Base-by-base conservation (phyloP, 2,329 filamentous ascomycete genomes). In the Trichoderma koningiopsis region DNA sequence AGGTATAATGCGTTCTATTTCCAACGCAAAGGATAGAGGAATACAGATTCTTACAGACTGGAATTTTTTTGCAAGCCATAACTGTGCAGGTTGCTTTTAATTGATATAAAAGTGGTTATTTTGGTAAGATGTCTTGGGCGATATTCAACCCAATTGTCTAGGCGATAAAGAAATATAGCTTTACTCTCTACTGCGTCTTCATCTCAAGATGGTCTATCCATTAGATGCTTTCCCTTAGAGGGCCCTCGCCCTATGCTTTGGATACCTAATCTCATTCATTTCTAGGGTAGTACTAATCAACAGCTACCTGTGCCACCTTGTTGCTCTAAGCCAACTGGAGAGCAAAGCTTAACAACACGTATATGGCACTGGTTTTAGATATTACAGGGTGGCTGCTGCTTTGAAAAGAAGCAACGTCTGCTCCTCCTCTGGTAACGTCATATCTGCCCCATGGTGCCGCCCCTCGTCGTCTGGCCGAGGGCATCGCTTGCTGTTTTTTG, bases 371-470 rank as follows among this genome's bases (percentile, higher is more conserved):
- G 22, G 2, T 35, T n/a, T 47, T 49, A 11, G 40, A 49, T n/a
- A 62, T 62, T 62, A 14, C 13, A 16, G n/a, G 40, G n/a, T 35
- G 16, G 47, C 22, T 19, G 37, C 43, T 73, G 72, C 74, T 75
- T 72, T 69, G 77, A 7, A 71, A 75, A 74, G 75, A 61, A 70
- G 74, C 72, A 76, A 74, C 70, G 71, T 47, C 53, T n/a, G n/a
- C n/a, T 72, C 91, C 77, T 92, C 79, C 88, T 91, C 89, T 87
- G 82, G 85, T 86, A 91, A 88, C 91, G 90, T 91, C 89, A 88
- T 88, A 80, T 79, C 81, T 82, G 84, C 83, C 85, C 83, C 85
- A 89, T 80, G 72, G 78, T 73, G 68, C 52, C 19, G 16, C 7
- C 19, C 6, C 40, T 43, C 40, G 40, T n/a, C 10, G 19, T 19